Conservation (phyloP, 441 rosid genomes). For the Codiaeum variegatum region DNA sequence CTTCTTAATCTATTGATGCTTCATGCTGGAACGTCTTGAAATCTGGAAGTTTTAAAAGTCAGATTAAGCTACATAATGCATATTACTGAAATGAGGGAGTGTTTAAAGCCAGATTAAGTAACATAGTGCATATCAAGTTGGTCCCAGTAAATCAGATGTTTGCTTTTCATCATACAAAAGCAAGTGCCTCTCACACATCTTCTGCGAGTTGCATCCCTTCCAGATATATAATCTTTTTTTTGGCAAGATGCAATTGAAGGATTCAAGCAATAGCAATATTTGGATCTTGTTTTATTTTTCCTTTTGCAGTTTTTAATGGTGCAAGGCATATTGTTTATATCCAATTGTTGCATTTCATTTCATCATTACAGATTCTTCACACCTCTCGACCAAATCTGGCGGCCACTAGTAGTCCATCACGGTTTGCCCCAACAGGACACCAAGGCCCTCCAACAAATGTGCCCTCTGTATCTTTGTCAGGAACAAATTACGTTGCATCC, state of each 20-base stretch:
- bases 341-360: slow-evolving; percentile 10
- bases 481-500: slow-evolving; percentile 69
- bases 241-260: background rate
- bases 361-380: slow-evolving; percentile 50
- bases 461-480: slow-evolving; percentile 56
- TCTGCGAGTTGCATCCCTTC: background rate
- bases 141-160: background rate
- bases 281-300: background rate
- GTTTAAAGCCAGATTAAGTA: background rate
- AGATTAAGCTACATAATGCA: background rate
- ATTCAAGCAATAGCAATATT: background rate
- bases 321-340: slow-evolving; percentile 9
- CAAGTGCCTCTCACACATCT: background rate
- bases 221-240: background rate
- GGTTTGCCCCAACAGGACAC: slow-evolving; percentile 49
- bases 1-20: background rate
- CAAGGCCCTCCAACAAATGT: slow-evolving; percentile 45
- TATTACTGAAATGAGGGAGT: background rate
- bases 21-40: background rate
- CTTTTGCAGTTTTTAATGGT: slow-evolving; percentile 7
- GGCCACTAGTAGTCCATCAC: slow-evolving; percentile 53
- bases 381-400: slow-evolving; percentile 48
- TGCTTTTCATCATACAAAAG: background rate
- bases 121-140: background rate
- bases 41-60: background rate